Evolutionary conservation across 106 monocot genomes (phyloP).

Genomic region (Iris macrosiphon): DNA sequence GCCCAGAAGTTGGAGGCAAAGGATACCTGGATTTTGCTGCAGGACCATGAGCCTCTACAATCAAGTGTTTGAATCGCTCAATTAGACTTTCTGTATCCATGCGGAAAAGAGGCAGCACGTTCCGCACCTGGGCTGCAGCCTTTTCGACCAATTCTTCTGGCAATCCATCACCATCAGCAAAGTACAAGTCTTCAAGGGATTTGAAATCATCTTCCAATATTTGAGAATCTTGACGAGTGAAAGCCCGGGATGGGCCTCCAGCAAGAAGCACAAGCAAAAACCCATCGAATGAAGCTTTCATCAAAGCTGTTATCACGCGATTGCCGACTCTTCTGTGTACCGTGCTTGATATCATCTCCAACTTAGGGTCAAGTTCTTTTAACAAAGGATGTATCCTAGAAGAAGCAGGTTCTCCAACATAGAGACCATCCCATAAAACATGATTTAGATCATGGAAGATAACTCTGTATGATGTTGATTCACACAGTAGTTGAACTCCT

Average conservation of each 20-base stretch:
- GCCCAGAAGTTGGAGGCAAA: slow-evolving; percentile 62
- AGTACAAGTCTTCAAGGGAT: slow-evolving; percentile 44
- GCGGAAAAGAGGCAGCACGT: slow-evolving; percentile 46
- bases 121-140: slow-evolving; percentile 45
- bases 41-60: slow-evolving; percentile 26
- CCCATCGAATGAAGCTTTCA: slow-evolving; percentile 77
- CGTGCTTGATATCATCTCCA: slow-evolving; percentile 68
- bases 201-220: slow-evolving; percentile 65
- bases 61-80: slow-evolving; percentile 40
- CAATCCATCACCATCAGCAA: slow-evolving; percentile 72
- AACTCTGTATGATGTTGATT: slow-evolving; percentile 72
- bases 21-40: slow-evolving; percentile 41
- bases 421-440: slow-evolving; percentile 76
- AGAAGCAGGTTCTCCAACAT: slow-evolving; percentile 44
- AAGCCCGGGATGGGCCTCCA: slow-evolving; percentile 56
- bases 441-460: slow-evolving; percentile 75
- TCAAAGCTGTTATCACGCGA: slow-evolving; percentile 62
- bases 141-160: slow-evolving; percentile 67
- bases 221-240: slow-evolving; percentile 47
- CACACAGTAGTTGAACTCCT: slow-evolving; percentile 80
- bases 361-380: slow-evolving; percentile 69
- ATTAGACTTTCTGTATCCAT: slow-evolving; percentile 48
- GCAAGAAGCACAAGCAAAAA: slow-evolving; percentile 65
- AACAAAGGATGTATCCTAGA: slow-evolving; percentile 60
- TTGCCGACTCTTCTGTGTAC: slow-evolving; percentile 52